phyloP scores from a whole-genome alignment of 179 eudicot genomes.

The Patellifolia procumbens region DNA sequence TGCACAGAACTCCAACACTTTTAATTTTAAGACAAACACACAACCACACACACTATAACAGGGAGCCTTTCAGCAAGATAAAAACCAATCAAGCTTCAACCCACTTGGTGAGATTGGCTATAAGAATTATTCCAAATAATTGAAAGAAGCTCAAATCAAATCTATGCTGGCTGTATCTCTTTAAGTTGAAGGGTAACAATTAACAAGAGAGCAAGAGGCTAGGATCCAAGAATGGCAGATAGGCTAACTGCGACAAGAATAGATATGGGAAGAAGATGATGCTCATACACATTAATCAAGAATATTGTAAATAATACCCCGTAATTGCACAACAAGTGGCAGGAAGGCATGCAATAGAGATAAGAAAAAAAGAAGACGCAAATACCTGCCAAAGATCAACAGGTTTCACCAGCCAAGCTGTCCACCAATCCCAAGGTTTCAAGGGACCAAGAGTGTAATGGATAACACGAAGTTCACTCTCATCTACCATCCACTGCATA shows the following conservation, averaged over 20 bases:
- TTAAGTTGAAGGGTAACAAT: background rate
- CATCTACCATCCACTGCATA: constrained; percentile 98
- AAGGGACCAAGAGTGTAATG: constrained; percentile 98
- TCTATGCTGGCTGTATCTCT: background rate
- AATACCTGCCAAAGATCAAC: constrained; percentile 98
- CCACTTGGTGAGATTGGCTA: background rate
- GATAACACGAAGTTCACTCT: constrained; percentile 82
- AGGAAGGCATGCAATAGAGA: background rate
- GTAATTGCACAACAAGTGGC: background rate
- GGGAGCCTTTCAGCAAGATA: background rate
- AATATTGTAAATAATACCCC: background rate
- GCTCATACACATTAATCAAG: background rate
- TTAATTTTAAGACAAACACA: no score
- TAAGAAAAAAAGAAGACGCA: constrained; percentile 1
- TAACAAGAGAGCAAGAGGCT: background rate
- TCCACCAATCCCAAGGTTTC: constrained; percentile 99
- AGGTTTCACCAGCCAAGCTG: constrained; percentile 96
- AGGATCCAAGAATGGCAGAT: background rate
- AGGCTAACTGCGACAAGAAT: background rate
- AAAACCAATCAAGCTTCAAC: background rate
- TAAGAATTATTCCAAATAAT: background rate
- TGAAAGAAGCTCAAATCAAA: constrained; percentile 3
- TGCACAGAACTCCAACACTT: background rate
- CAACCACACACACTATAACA: no score
- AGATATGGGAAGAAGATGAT: background rate